phyloP scores from a whole-genome alignment of 176 grass and related monocot genomes.

The Triticum timopheevii region DNA sequence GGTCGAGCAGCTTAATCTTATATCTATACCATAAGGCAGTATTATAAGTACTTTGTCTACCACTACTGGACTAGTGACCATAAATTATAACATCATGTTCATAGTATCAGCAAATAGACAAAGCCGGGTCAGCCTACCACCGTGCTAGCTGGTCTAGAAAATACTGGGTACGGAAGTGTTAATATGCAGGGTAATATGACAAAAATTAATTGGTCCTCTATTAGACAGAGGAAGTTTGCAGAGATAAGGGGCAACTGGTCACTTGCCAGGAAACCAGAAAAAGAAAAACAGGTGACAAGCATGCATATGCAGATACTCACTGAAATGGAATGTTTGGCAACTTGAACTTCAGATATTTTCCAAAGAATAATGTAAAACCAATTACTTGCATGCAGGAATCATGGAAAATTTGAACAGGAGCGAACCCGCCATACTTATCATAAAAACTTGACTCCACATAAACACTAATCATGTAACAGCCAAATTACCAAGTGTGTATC shows the following conservation, averaged over 20 bases:
- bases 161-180: background rate
- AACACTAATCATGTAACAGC: slow-evolving; percentile 1
- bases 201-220: background rate
- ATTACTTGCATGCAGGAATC: background rate
- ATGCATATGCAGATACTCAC: background rate
- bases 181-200: background rate
- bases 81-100: background rate
- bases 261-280: slow-evolving; percentile 6
- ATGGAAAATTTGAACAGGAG: background rate
- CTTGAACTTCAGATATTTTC: slow-evolving; percentile 8
- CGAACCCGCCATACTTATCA: slow-evolving; percentile 1
- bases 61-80: background rate
- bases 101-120: background rate
- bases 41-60: slow-evolving; percentile 3
- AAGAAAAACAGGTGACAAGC: background rate
- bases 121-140: background rate
- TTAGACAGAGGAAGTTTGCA: background rate
- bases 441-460: background rate
- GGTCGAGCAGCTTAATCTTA: slow-evolving; percentile 29
- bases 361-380: slow-evolving; percentile 13
- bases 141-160: background rate
- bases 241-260: background rate
- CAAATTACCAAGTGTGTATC: slow-evolving; percentile 13
- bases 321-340: background rate
- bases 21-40: slow-evolving; percentile 6